Percentiles rank a stretch among this genome's conserved stretches.
These are phyloP conservation scores for Tricholomella constricta DNA, from an alignment of 768 basidiomycete genomes.

Conservation along the genomic window DNA sequence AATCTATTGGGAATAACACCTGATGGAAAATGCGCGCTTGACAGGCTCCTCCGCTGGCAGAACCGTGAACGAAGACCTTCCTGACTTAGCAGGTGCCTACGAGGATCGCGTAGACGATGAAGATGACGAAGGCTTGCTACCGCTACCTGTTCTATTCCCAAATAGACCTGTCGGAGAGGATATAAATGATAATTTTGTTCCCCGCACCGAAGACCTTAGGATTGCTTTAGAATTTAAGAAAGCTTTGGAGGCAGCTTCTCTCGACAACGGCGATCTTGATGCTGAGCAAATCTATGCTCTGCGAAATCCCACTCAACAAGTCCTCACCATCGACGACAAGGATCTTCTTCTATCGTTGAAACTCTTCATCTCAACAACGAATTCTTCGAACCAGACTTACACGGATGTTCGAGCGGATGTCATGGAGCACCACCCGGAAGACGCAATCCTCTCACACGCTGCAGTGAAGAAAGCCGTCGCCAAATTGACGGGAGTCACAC, in stretches of 20 bases:
- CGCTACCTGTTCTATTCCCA: background rate
- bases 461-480: conserved; percentile 10
- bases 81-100: background rate
- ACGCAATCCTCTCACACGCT: conserved; percentile 11
- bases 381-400: conserved; percentile 10
- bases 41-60: background rate
- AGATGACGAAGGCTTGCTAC: background rate
- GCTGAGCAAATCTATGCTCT: too few species aligned
- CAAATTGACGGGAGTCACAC: conserved; percentile 18
- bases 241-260: too few species aligned
- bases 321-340: too few species aligned
- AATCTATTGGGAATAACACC: too few species aligned
- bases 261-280: too few species aligned
- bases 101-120: background rate
- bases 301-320: too few species aligned
- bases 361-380: conserved; percentile 4
- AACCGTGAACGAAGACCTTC: background rate
- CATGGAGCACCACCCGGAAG: conserved; percentile 8
- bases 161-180: background rate
- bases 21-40: too few species aligned
- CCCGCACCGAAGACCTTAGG: background rate
- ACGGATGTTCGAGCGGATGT: conserved; percentile 12
- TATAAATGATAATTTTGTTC: background rate
- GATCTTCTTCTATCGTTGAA: conserved; percentile 4
- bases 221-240: too few species aligned